A percentile compares a stretch with the other conserved stretches of the same genome.
Evolutionary conservation across 805 yeast genomes (phyloP).

Genomic region (Candida andamanensis): DNA sequence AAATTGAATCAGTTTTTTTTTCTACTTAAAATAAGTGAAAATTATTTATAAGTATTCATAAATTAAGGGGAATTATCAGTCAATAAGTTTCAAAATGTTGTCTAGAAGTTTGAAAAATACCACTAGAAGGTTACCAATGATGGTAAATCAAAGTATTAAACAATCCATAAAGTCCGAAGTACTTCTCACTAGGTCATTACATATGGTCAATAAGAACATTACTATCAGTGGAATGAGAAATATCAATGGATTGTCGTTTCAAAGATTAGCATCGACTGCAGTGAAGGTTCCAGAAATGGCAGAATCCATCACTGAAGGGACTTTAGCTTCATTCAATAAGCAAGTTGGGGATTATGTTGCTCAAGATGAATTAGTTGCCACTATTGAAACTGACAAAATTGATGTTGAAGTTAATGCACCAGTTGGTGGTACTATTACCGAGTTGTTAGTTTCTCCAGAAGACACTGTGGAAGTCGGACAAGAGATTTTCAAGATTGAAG

Average conservation of each 20-base stretch:
- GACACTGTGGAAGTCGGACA: constrained; percentile 97
- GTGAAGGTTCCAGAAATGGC: constrained; percentile 99
- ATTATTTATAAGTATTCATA: no score
- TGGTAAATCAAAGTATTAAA: constrained; percentile 2
- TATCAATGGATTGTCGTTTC: neutral
- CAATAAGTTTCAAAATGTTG: constrained; percentile 10
- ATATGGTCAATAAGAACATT: no score
- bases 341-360: constrained; percentile 84
- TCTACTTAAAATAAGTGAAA: no score
- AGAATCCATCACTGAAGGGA: constrained; percentile 96
- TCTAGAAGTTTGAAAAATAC: constrained; percentile 13
- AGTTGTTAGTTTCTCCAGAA: constrained; percentile 75
- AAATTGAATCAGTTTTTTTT: no score
- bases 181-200: constrained; percentile 4
- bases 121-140: constrained; percentile 12
- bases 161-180: constrained; percentile 1
- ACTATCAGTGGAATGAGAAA: neutral
- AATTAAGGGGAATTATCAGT: no score
- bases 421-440: constrained; percentile 81
- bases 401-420: constrained; percentile 97
- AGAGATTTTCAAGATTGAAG: constrained; percentile 81
- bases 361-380: constrained; percentile 87
- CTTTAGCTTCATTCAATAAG: constrained; percentile 63
- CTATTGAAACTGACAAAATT: constrained; percentile 97
- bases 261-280: constrained; percentile 35